These are phyloP conservation scores for Colletotrichum sublineola DNA, from an alignment of 2,329 filamentous ascomycete genomes.

Conservation along the genomic window DNA sequence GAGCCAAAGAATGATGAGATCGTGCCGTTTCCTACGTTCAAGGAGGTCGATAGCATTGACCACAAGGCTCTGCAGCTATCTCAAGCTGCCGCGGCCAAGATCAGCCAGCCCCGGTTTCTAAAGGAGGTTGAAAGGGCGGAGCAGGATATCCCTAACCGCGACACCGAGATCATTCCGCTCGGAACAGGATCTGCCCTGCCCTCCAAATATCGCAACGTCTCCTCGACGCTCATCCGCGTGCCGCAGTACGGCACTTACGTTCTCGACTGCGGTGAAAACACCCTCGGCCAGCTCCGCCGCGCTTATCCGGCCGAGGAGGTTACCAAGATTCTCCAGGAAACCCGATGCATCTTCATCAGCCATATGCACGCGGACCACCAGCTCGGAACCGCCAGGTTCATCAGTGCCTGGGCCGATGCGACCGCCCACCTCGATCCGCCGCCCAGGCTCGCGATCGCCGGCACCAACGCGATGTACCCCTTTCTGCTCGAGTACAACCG, in stretches of 20 bases:
- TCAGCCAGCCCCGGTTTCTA: conserved; percentile 61
- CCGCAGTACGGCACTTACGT: conserved; percentile 90
- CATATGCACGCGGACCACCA: conserved; percentile 98
- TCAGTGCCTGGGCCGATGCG: conserved; percentile 82
- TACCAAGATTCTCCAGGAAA: conserved; percentile 78
- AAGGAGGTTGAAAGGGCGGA: conserved; percentile 65
- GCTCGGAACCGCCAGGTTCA: conserved; percentile 83
- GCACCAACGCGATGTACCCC: conserved; percentile 77
- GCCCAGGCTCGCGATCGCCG: conserved; percentile 73
- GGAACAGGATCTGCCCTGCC: conserved; percentile 93
- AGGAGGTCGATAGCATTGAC: conserved; percentile 56
- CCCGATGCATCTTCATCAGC: conserved; percentile 91
- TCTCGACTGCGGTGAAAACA: conserved; percentile 93
- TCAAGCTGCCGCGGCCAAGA: conserved; percentile 57
- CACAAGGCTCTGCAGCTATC: conserved; percentile 66
- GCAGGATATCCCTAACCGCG: conserved; percentile 76
- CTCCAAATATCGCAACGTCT: conserved; percentile 96
- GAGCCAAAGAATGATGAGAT: conserved; percentile 61
- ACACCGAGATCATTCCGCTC: conserved; percentile 87
- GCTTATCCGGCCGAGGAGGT: conserved; percentile 76
- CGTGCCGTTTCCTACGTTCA: conserved; percentile 56
- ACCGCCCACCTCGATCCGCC: conserved; percentile 52
- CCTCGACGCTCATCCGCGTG: conserved; percentile 85
- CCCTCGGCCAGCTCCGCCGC: conserved; percentile 86
- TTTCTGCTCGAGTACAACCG: conserved; percentile 85